phyloP scores from a whole-genome alignment of 1,284 basidiomycete genomes.

The Pterulicium gracile region DNA sequence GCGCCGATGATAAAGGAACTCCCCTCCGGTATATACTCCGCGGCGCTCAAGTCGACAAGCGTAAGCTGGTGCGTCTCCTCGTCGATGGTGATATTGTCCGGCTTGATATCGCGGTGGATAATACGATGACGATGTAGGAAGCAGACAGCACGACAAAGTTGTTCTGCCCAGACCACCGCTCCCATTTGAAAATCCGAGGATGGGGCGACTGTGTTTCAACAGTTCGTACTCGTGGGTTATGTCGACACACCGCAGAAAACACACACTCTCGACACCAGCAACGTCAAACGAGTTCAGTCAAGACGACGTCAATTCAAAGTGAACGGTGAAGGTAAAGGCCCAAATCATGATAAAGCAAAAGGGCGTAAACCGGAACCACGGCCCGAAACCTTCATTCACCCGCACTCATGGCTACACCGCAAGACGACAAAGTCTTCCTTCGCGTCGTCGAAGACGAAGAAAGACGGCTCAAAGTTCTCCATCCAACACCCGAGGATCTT shows the following conservation, averaged over 20 bases:
- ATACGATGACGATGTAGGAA: slow-evolving; percentile 5
- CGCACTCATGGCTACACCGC: background rate
- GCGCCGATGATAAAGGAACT: background rate
- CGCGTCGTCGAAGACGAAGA: slow-evolving; percentile 54
- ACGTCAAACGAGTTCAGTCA: no score
- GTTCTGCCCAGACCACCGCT: background rate
- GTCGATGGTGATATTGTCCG: slow-evolving; percentile 7
- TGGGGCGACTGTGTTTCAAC: no score
- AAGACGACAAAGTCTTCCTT: slow-evolving; percentile 27
- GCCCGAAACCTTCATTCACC: background rate
- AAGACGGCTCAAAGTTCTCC: slow-evolving; percentile 43
- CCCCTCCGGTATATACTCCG: background rate
- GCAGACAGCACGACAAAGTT: slow-evolving; percentile 2
- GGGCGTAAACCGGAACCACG: background rate
- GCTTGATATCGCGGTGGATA: slow-evolving; percentile 10
- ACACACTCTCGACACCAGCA: no score
- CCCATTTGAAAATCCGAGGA: no score
- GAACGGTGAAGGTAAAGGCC: no score
- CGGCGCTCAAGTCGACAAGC: slow-evolving; percentile 9
- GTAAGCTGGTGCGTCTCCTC: slow-evolving; percentile 5
- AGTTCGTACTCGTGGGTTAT: no score
- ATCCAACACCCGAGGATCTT: slow-evolving; percentile 70
- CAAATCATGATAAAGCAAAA: no score
- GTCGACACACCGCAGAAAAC: no score
- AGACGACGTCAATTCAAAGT: no score